Conservation (phyloP, 306 rosid species). For the Cajanus cajan region DNA sequence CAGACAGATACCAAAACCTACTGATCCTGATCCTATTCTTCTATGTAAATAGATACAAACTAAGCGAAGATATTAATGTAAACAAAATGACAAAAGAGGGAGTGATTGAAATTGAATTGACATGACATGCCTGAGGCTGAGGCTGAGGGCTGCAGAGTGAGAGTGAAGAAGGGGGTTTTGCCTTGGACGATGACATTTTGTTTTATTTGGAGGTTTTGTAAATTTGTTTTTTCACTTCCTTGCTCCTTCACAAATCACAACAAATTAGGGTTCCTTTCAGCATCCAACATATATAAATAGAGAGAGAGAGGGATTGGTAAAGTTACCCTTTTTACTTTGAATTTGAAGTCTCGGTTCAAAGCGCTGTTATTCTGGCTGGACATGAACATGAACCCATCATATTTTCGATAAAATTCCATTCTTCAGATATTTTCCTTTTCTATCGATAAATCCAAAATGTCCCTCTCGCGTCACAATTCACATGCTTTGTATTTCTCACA, state of each 20-base stretch:
- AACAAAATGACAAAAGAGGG: neutral
- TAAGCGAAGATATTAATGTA: neutral
- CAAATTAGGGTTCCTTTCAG: neutral
- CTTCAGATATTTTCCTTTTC: too few species aligned
- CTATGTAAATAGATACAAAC: neutral
- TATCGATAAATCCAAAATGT: neutral
- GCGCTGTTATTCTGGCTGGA: too few species aligned
- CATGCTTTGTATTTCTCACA: neutral
- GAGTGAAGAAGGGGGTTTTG: conserved; percentile 34
- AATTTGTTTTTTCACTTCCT: neutral
- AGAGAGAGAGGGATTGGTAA: neutral
- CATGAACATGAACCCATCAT: too few species aligned
- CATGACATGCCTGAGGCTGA: conserved; percentile 56
- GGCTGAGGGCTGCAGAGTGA: conserved; percentile 22
- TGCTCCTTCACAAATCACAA: neutral
- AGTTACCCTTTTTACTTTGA: neutral
- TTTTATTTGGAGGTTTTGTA: neutral
- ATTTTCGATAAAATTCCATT: too few species aligned
- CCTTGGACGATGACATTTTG: conserved; percentile 43
- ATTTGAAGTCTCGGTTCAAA: neutral
- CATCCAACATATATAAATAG: too few species aligned
- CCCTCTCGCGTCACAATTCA: neutral
- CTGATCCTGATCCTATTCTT: neutral
- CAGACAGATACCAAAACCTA: neutral
- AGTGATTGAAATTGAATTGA: neutral